A percentile compares a stretch with the other conserved stretches of the same genome.
phyloP scores from a whole-genome alignment of 176 grass and related monocot species.

The Carex kokanica region DNA sequence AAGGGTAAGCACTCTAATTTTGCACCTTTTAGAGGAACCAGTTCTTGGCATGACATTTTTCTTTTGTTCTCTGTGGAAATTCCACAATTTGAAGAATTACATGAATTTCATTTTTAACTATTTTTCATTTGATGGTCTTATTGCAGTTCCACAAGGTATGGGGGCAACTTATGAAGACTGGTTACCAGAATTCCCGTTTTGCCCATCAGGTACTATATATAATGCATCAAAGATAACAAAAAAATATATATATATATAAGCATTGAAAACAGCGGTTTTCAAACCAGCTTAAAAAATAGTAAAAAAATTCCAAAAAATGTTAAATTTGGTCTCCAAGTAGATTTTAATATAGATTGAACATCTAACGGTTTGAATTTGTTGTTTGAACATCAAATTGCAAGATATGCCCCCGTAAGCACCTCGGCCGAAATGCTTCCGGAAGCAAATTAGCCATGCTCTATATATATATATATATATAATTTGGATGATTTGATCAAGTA shows the following conservation, averaged over 20 bases:
- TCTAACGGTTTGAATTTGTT: no score
- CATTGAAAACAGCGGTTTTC: no score
- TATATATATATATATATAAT: background rate
- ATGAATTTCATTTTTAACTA: background rate
- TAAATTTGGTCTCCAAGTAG: no score
- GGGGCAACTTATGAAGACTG: slow-evolving; percentile 99
- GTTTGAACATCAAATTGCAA: no score
- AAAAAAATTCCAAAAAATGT: no score
- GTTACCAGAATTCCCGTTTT: slow-evolving; percentile 97
- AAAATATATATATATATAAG: background rate
- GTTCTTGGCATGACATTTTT: background rate
- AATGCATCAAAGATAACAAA: background rate
- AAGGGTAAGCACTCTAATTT: slow-evolving; percentile 39
- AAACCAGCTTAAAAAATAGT: no score
- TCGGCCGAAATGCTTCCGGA: no score
- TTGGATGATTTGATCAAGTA: background rate
- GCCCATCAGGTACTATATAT: slow-evolving; percentile 72
- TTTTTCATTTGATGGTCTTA: slow-evolving; percentile 20
- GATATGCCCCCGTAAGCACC: no score
- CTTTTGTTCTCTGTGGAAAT: background rate
- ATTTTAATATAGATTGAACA: no score
- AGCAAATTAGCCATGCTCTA: no score
- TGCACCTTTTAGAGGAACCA: background rate
- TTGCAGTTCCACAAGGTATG: slow-evolving; percentile 95
- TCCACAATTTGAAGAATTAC: background rate